Evolutionary conservation across 345 rosid species (phyloP).

Genomic region (Pistacia atlantica): DNA sequence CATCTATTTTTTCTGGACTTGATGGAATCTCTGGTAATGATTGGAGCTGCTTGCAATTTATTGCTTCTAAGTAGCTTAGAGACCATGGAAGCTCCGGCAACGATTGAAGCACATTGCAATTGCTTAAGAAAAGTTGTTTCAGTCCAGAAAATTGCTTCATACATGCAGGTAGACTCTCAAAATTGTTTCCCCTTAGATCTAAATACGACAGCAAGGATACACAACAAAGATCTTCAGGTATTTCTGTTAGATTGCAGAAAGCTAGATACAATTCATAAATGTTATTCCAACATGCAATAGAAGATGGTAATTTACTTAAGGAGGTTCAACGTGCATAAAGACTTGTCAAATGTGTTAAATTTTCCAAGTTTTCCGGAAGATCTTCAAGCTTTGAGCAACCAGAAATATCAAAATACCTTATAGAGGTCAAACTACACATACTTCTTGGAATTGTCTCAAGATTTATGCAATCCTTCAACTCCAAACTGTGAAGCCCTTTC

Average conservation of each 20-base stretch:
- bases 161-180: not conserved
- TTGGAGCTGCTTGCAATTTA: not conserved
- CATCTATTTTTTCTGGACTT: not conserved
- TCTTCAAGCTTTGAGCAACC: not conserved
- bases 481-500: not conserved
- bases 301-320: too few species aligned
- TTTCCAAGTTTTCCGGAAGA: too few species aligned
- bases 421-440: not conserved
- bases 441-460: not conserved
- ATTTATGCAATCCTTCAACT: not conserved
- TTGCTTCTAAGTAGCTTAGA: not conserved
- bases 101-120: not conserved
- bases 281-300: too few species aligned
- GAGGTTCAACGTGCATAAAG: too few species aligned
- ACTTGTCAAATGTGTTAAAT: too few species aligned
- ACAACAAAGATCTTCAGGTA: not conserved
- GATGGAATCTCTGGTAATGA: not conserved
- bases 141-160: not conserved
- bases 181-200: not conserved
- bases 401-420: not conserved
- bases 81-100: not conserved
- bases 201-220: not conserved
- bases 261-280: not conserved
- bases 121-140: not conserved
- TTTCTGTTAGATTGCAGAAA: not conserved